Evolutionary conservation across 2,329 filamentous ascomycete genomes (phyloP).

Genomic region (Macrophomina tecta): DNA sequence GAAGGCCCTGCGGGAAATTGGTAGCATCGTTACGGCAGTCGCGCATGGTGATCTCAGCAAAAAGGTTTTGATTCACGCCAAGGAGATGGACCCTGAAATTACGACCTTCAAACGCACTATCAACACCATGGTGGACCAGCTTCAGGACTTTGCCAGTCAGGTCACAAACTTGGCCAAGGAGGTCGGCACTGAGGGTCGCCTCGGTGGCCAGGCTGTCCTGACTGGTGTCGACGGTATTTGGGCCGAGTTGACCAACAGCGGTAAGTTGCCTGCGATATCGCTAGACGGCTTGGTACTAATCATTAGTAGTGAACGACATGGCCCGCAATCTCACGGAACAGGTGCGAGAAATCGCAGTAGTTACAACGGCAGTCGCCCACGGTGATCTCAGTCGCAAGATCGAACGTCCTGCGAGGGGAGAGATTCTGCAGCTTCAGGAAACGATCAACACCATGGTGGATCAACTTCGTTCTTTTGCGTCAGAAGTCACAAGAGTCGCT

Average conservation of each 20-base stretch:
- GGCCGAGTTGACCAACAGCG: slow-evolving; percentile 83
- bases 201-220: slow-evolving; percentile 92
- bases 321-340: slow-evolving; percentile 97
- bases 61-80: slow-evolving; percentile 92
- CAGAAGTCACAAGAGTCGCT: slow-evolving; percentile 68
- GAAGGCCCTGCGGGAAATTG: slow-evolving; percentile 94
- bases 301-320: slow-evolving; percentile 83
- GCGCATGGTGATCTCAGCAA: slow-evolving; percentile 95
- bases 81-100: slow-evolving; percentile 98
- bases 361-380: slow-evolving; percentile 92
- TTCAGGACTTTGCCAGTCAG: slow-evolving; percentile 95
- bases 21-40: slow-evolving; percentile 95
- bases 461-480: slow-evolving; percentile 68
- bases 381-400: slow-evolving; percentile 97
- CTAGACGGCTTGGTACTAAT: slow-evolving; percentile 39
- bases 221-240: slow-evolving; percentile 95
- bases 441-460: slow-evolving; percentile 77
- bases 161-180: slow-evolving; percentile 93
- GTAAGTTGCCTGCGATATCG: slow-evolving; percentile 43
- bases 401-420: slow-evolving; percentile 88
- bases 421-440: slow-evolving; percentile 93
- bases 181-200: slow-evolving; percentile 92
- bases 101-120: slow-evolving; percentile 97
- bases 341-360: slow-evolving; percentile 95
- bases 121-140: slow-evolving; percentile 98